A percentile compares a stretch with the other conserved stretches of the same genome.
Conservation (phyloP, 2,329 filamentous ascomycete species). For the Neobulgaria alba region DNA sequence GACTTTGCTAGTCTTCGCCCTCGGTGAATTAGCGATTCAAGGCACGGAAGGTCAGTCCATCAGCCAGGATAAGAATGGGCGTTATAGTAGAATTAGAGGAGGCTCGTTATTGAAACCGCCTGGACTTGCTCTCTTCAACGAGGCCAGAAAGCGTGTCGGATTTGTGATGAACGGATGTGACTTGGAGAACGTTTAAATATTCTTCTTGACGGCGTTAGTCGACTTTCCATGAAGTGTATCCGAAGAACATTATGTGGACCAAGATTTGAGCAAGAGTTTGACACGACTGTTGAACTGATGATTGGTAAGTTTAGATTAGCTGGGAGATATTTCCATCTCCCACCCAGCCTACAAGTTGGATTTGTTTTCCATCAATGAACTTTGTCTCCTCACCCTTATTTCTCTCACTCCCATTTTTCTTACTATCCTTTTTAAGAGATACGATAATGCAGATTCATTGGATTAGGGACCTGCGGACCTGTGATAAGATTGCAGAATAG, state of each 20-base stretch:
- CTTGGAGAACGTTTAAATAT: constrained; percentile 51
- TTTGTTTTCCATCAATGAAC: too few species aligned
- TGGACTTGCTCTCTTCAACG: constrained; percentile 52
- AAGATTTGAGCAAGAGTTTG: constrained; percentile 42
- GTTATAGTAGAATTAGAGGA: constrained; percentile 43
- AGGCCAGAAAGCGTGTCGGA: constrained; percentile 50
- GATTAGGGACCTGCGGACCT: constrained; percentile 41
- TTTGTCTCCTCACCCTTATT: background rate
- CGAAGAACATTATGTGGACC: constrained; percentile 39
- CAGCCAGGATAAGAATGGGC: constrained; percentile 33
- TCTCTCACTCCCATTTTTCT: too few species aligned
- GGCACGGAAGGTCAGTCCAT: constrained; percentile 40
- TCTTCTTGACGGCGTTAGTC: constrained; percentile 45
- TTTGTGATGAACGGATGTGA: constrained; percentile 46
- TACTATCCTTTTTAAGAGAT: too few species aligned
- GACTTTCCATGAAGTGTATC: constrained; percentile 33
- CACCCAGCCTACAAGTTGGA: too few species aligned
- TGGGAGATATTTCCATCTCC: too few species aligned
- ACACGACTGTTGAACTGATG: constrained; percentile 42
- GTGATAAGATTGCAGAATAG: constrained; percentile 47
- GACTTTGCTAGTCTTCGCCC: constrained; percentile 47
- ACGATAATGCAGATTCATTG: too few species aligned
- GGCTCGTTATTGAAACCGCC: constrained; percentile 42
- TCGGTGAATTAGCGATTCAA: constrained; percentile 50
- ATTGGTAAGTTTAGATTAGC: constrained; percentile 33